Conservation (phyloP, 2,329 filamentous ascomycete species). For the Aspergillus fumigatus region DNA sequence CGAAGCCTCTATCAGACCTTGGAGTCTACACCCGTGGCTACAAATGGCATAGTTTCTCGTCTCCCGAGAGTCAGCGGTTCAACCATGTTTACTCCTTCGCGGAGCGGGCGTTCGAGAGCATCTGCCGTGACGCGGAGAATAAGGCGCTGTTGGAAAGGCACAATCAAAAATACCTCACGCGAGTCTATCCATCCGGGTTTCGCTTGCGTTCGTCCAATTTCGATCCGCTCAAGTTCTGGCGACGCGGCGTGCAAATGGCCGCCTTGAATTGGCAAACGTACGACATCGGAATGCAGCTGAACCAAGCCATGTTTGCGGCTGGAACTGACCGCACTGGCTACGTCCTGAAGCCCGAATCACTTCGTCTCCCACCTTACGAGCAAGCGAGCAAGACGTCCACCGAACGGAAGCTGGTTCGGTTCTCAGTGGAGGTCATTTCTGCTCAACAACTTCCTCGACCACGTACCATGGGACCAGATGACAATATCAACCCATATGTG, state of each 20-base stretch:
- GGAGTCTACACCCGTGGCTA: conserved; percentile 74
- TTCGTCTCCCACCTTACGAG: conserved; percentile 48
- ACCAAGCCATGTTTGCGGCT: conserved; percentile 95
- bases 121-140: conserved; percentile 69
- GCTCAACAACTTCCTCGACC: conserved; percentile 91
- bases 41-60: conserved; percentile 79
- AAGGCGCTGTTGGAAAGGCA: conserved; percentile 80
- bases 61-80: conserved; percentile 72
- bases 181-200: conserved; percentile 82
- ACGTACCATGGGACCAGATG: conserved; percentile 64
- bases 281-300: conserved; percentile 91
- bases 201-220: conserved; percentile 89
- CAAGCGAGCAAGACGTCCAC: conserved; percentile 51
- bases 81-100: conserved; percentile 97
- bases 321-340: conserved; percentile 85
- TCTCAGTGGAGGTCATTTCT: conserved; percentile 84
- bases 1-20: conserved; percentile 74
- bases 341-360: conserved; percentile 83
- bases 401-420: conserved; percentile 76
- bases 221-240: conserved; percentile 89
- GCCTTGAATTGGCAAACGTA: conserved; percentile 98
- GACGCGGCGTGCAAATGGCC: conserved; percentile 93
- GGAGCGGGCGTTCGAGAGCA: conserved; percentile 78
- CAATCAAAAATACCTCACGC: conserved; percentile 87
- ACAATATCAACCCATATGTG: conserved; percentile 84